phyloP scores from a whole-genome alignment of 1,284 basidiomycete genomes.

The Sanghuangporus baumii region DNA sequence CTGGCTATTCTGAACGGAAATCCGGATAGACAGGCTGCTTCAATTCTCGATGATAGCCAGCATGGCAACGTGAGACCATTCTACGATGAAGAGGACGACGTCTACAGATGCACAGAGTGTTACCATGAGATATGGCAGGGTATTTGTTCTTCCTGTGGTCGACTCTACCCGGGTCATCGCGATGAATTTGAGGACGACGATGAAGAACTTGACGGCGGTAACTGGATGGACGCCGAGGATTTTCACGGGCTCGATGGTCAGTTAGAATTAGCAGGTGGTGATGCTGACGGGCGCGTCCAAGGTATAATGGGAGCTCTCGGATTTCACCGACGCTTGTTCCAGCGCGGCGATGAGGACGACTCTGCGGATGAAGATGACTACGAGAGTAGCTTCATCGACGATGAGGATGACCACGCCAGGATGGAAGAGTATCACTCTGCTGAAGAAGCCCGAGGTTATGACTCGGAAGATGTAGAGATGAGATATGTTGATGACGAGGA shows the following conservation, averaged over 20 bases:
- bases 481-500: not conserved
- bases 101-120: slow-evolving; percentile 69
- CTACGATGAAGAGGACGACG: slow-evolving; percentile 62
- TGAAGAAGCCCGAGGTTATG: not conserved
- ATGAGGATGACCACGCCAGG: slow-evolving; percentile 19
- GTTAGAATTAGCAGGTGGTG: slow-evolving; percentile 28
- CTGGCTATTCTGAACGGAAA: not conserved
- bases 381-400: slow-evolving; percentile 33
- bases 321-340: not conserved
- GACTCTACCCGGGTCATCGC: slow-evolving; percentile 49
- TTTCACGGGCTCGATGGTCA: slow-evolving; percentile 32
- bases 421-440: slow-evolving; percentile 13
- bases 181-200: slow-evolving; percentile 21
- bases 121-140: slow-evolving; percentile 70
- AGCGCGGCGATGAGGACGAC: slow-evolving; percentile 9
- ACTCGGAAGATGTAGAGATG: not conserved
- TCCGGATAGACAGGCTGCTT: not conserved
- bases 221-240: slow-evolving; percentile 33
- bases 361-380: slow-evolving; percentile 26
- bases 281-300: slow-evolving; percentile 23
- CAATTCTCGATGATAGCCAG: not conserved
- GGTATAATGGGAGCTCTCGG: not conserved
- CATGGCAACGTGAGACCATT: slow-evolving; percentile 41
- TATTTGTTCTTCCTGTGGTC: slow-evolving; percentile 51
- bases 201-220: slow-evolving; percentile 29